phyloP scores from a whole-genome alignment of 306 rosid genomes.

The Glycine soja region DNA sequence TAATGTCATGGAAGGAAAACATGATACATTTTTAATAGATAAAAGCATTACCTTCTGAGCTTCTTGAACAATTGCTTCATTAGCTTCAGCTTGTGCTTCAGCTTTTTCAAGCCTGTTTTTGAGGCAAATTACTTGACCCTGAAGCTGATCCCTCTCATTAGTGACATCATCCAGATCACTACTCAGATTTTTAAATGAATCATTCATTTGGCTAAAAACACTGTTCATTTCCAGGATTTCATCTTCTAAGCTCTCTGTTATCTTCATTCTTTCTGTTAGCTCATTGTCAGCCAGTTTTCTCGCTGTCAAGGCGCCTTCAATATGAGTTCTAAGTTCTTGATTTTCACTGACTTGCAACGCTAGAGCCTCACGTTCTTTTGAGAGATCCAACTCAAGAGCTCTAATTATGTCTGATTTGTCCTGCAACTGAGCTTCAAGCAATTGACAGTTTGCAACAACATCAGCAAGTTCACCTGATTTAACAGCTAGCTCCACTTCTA shows the following conservation, averaged over 20 bases:
- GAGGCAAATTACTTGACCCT: constrained; percentile 59
- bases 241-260: constrained; percentile 68
- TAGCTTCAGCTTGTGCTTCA: constrained; percentile 69
- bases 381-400: constrained; percentile 67
- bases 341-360: constrained; percentile 59
- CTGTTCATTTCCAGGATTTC: constrained; percentile 74
- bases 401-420: constrained; percentile 60
- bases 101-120: constrained; percentile 70
- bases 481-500: constrained; percentile 70
- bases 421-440: constrained; percentile 71
- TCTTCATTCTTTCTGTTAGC: constrained; percentile 62
- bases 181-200: too few relatives aligned
- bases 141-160: constrained; percentile 74
- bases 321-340: constrained; percentile 53
- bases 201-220: constrained; percentile 64
- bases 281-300: constrained; percentile 65
- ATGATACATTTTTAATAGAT: constrained; percentile 16
- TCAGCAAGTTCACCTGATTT: constrained; percentile 75
- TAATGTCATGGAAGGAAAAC: not conserved
- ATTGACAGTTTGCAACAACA: constrained; percentile 55
- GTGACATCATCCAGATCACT: constrained; percentile 59
- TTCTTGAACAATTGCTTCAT: constrained; percentile 70
- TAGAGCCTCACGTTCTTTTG: constrained; percentile 54
- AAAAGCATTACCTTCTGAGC: constrained; percentile 68
- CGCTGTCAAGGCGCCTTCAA: constrained; percentile 62